A percentile compares a stretch with the other conserved stretches of the same genome.
These are phyloP conservation scores for Cyclaneusma minus DNA, from an alignment of 2,329 filamentous ascomycete genomes.

Conservation along the genomic window DNA sequence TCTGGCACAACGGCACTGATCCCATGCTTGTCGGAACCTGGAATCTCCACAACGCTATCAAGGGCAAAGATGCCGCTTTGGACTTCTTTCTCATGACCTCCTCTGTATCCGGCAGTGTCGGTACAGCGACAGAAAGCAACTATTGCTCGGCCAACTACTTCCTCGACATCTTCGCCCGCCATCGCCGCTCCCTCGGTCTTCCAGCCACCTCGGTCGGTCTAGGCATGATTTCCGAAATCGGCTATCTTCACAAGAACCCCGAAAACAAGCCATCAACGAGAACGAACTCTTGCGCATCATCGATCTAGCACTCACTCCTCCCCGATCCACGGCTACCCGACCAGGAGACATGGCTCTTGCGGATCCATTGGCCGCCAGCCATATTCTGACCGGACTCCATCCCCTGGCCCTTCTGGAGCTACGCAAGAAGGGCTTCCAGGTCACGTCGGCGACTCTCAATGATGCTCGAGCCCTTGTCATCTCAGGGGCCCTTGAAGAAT, in stretches of 20 bases:
- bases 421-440: constrained; percentile 3
- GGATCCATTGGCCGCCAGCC: background rate
- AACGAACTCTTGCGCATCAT: constrained; percentile 10
- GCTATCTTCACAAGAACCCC: constrained; percentile 19
- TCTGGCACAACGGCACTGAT: constrained; percentile 12
- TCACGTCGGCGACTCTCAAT: constrained; percentile 2
- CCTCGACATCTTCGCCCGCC: constrained; percentile 19
- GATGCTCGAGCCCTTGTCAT: constrained; percentile 3
- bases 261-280: constrained; percentile 11
- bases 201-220: constrained; percentile 13
- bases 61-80: constrained; percentile 9
- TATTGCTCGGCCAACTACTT: constrained; percentile 23
- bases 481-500: constrained; percentile 2
- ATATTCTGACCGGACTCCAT: constrained; percentile 4
- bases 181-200: constrained; percentile 13
- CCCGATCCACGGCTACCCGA: too few relatives aligned
- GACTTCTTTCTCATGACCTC: constrained; percentile 23
- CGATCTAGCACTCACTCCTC: constrained; percentile 1
- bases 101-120: constrained; percentile 16
- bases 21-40: constrained; percentile 13
- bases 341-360: too few relatives aligned
- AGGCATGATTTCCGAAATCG: constrained; percentile 21
- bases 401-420: constrained; percentile 2
- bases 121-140: constrained; percentile 19
- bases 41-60: constrained; percentile 13